Base-by-base conservation (phyloP, 345 rosid species). In the Brassica rapa region DNA sequence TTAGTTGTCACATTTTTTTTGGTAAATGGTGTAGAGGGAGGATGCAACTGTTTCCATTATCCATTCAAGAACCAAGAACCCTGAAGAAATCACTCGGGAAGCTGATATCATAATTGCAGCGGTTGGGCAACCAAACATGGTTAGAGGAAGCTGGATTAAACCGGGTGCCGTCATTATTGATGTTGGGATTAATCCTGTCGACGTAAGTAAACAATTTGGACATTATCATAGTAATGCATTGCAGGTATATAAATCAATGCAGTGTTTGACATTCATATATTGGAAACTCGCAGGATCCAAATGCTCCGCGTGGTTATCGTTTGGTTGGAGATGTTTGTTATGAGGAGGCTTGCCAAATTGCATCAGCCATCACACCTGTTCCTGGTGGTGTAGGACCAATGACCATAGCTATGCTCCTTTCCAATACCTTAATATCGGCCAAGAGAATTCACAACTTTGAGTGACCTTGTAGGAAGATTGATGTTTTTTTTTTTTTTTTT, bases 361-460 rank as follows among this genome's bases (percentile, higher is more conserved):
- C 65, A 12, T 61, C 65, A 61, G 65, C 65, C 9, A 61, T 61
- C 35, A 61, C 65, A 27, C 65, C 65, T 5, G 65, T 61, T 12
- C 65, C 65, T 61, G 65, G 65, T 61, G 65, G 65, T 61, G 65
- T 61, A 12, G 65, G 65, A 12, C 65, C 65, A 25, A 61, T 61
- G 65, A 61, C 65, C 19, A 61, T 61, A 5, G 65, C 65, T n/a
- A 61, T 61, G 65, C 65, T 61, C 5, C 35, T 61, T 3, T 25
- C 65, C 65, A 61, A 61, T 5, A 61, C 65, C 35, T 12, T 61
- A 2, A 11, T 37, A 53, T 86, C 98, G 0, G 93, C 97, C 8
- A 89, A 90, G 88, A 87, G 95, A 77, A 39, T 73, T 35, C 81
- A 83, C 81, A 84, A 86, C 74, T 86, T 89, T 67, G 69, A 84